Conservation (phyloP, 1,284 basidiomycete genomes). For the Boletus semigastroideus region DNA sequence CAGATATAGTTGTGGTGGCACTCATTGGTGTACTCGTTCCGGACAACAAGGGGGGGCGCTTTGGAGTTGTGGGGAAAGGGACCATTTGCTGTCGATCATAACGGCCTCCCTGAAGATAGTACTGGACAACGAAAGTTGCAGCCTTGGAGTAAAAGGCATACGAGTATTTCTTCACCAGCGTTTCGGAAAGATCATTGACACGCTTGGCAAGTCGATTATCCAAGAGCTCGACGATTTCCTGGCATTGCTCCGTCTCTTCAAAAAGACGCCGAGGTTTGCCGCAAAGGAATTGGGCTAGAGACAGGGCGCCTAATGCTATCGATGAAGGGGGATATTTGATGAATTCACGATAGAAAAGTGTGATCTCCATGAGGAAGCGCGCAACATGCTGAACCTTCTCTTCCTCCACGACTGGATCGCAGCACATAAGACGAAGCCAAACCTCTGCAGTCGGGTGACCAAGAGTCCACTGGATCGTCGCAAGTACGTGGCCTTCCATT, state of each 20-base stretch:
- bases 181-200: slow-evolving; percentile 89
- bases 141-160: slow-evolving; percentile 94
- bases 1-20: slow-evolving; percentile 67
- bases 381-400: slow-evolving; percentile 90
- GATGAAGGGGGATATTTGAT: slow-evolving; percentile 83
- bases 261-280: slow-evolving; percentile 73
- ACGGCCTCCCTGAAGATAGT: slow-evolving; percentile 80
- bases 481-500: slow-evolving; percentile 96
- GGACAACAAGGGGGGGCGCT: slow-evolving; percentile 50
- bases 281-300: slow-evolving; percentile 86
- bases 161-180: slow-evolving; percentile 96
- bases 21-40: slow-evolving; percentile 69
- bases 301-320: slow-evolving; percentile 85
- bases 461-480: slow-evolving; percentile 93
- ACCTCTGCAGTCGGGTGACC: slow-evolving; percentile 99
- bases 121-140: slow-evolving; percentile 89
- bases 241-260: slow-evolving; percentile 76
- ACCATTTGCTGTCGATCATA: slow-evolving; percentile 54
- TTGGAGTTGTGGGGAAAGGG: slow-evolving; percentile 69
- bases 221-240: slow-evolving; percentile 80
- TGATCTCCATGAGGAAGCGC: slow-evolving; percentile 98
- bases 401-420: slow-evolving; percentile 74
- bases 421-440: slow-evolving; percentile 87
- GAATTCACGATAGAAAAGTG: slow-evolving; percentile 96
- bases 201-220: slow-evolving; percentile 84